Base-by-base conservation (phyloP, 495 filamentous ascomycete genomes). In the Glarea lozoyensis region DNA sequence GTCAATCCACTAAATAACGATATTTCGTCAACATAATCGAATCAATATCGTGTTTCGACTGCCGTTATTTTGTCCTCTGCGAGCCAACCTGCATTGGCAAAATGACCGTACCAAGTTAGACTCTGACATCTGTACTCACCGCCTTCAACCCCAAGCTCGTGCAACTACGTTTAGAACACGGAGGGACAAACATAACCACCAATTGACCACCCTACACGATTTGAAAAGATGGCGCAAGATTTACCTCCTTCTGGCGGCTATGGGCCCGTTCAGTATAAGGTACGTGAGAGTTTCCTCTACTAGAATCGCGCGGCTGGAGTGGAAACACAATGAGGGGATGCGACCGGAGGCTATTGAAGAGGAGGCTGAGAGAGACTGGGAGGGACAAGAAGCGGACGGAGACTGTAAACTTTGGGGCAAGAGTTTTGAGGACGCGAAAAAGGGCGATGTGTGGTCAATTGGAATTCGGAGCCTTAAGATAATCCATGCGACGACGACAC, bases 171-270 rank as follows among this genome's bases (percentile, higher is more conserved):
- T 19, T 10, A 18, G 16, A 29, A 27, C 31, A 34, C 17, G 30
- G n/a, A n/a, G n/a, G n/a, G n/a, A n/a, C n/a, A n/a, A n/a, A n/a
- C n/a, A n/a, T n/a, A n/a, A n/a, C n/a, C n/a, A n/a, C 25, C 49
- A 48, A 57, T 53, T 57, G 54, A 40, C 13, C 18, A n/a, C 11
- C 0, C 40, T 33, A 32, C 22, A 46, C 50, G 7, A 37, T 19
- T 16, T 27, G 56, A 56, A 65, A 72, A 19, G 39, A 82, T 84
- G 79, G 75, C 76, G 59, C 79, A 84, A 77, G 92, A 97, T 78
- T 84, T 98, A 70, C 92, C 92, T 66, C 92, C 92, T 49, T 56
- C 62, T 56, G 92, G 92, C 69, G 92, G 92, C 74, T 98, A 98
- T 63, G 83, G 76, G 56, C 83, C 88, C 53, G 80, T 98, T 40